These are phyloP conservation scores for Linnemannia hyalina DNA, from an alignment of 192 early-diverging fungal species.

Conservation along the genomic window DNA sequence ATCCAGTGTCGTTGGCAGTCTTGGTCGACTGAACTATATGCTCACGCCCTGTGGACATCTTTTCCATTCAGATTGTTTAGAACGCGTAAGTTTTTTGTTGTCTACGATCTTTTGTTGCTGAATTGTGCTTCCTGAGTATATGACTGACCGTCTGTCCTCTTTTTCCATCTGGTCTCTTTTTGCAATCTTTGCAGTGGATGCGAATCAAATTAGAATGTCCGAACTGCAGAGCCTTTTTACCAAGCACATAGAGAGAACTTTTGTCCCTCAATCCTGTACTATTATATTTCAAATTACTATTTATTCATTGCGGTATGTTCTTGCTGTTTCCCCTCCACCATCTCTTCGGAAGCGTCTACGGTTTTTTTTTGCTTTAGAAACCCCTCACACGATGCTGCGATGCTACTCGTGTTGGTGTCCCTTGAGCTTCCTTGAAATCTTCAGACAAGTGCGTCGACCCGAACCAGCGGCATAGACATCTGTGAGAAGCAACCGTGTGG, in stretches of 20 bases:
- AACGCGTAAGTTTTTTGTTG: conserved; percentile 55
- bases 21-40: conserved; percentile 73
- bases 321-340: not conserved
- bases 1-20: conserved; percentile 57
- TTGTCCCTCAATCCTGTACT: not conserved
- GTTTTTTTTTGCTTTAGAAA: not conserved
- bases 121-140: not conserved
- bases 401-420: conserved; percentile 31
- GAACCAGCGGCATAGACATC: conserved; percentile 46
- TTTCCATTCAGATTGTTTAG: conserved; percentile 84
- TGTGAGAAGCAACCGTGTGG: conserved; percentile 29
- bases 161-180: not conserved
- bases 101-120: not conserved
- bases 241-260: conserved; percentile 58
- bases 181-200: conserved; percentile 71
- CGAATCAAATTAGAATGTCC: conserved; percentile 84
- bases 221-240: conserved; percentile 72
- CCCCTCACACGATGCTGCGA: not conserved
- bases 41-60: conserved; percentile 85
- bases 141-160: not conserved
- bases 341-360: not conserved
- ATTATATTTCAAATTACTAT: not conserved
- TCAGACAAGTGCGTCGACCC: conserved; percentile 29
- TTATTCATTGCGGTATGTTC: not conserved
- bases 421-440: conserved; percentile 17